Evolutionary conservation across 805 yeast genomes (phyloP).

Genomic region (Sporopachydermia lactativora): DNA sequence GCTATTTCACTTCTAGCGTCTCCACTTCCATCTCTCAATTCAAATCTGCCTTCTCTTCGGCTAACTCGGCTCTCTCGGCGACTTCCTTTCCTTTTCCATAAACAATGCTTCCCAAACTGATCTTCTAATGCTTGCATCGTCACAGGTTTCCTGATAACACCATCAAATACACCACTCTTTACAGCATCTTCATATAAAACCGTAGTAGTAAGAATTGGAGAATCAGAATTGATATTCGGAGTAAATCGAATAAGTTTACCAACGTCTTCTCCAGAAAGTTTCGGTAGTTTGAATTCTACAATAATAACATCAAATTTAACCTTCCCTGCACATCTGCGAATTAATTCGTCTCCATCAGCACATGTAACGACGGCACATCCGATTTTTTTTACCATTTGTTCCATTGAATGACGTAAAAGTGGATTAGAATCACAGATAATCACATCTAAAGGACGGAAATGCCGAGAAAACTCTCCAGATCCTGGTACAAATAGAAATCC

Average conservation of each 20-base stretch:
- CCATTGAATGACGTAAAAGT: slow-evolving; percentile 54
- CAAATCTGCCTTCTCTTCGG: no score
- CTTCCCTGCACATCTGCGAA: slow-evolving; percentile 68
- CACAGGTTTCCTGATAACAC: slow-evolving; percentile 62
- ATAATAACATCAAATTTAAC: slow-evolving; percentile 76
- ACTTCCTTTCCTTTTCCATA: slow-evolving; percentile 12
- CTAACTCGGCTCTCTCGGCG: no score
- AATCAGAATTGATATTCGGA: slow-evolving; percentile 56
- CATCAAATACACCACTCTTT: slow-evolving; percentile 33
- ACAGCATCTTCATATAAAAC: slow-evolving; percentile 59
- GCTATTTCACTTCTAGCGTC: no score
- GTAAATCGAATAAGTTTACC: slow-evolving; percentile 66
- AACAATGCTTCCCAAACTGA: slow-evolving; percentile 18
- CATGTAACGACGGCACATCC: slow-evolving; percentile 77
- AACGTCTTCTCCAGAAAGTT: slow-evolving; percentile 60
- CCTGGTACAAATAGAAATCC: slow-evolving; percentile 4
- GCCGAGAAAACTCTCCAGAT: slow-evolving; percentile 2
- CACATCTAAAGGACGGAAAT: slow-evolving; percentile 37
- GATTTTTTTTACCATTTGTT: slow-evolving; percentile 44
- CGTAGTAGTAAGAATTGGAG: slow-evolving; percentile 68
- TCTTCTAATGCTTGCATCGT: slow-evolving; percentile 21
- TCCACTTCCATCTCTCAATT: no score
- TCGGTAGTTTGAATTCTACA: slow-evolving; percentile 56
- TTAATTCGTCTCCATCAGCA: slow-evolving; percentile 67
- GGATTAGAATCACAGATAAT: slow-evolving; percentile 82